Evolutionary conservation across 345 rosid genomes (phyloP).

Genomic region (Physaria fendleri): DNA sequence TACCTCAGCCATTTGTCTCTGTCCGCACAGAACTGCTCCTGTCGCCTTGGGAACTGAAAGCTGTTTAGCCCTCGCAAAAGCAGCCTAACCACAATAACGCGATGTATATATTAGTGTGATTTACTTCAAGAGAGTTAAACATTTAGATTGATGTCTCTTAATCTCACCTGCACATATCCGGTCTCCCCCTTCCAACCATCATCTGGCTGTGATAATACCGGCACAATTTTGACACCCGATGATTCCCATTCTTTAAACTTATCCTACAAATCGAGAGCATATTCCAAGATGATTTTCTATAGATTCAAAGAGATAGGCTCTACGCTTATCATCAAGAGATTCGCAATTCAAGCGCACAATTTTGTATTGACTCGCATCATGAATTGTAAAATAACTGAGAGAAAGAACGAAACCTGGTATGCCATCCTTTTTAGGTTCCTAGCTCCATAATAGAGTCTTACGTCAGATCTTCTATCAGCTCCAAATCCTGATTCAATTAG

Average conservation of each 20-base stretch:
- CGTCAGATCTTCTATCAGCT: constrained; percentile 67
- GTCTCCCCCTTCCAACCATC: constrained; percentile 78
- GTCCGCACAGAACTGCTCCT: constrained; percentile 86
- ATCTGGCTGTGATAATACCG: constrained; percentile 87
- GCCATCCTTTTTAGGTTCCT: constrained; percentile 94
- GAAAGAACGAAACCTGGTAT: constrained; percentile 63
- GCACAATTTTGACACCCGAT: constrained; percentile 73
- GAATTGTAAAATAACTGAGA: background rate
- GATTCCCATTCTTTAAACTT: constrained; percentile 88
- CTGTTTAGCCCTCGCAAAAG: constrained; percentile 67
- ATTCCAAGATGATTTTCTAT: background rate
- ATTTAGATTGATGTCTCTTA: background rate
- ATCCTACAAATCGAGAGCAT: constrained; percentile 42
- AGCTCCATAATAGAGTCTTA: constrained; percentile 89
- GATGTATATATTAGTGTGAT: constrained; percentile 1
- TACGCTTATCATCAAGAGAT: background rate
- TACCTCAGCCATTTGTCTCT: constrained; percentile 96
- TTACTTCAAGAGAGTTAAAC: background rate
- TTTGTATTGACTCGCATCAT: background rate
- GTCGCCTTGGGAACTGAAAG: constrained; percentile 49
- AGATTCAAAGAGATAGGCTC: background rate
- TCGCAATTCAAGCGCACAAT: background rate
- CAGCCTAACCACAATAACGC: constrained; percentile 60
- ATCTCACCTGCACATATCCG: constrained; percentile 81
- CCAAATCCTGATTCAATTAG: constrained; percentile 80